Evolutionary conservation across 2,329 filamentous ascomycete genomes (phyloP), one percentile per base, ranked within the genome.

Genomic region (Nemania bipapillata): DNA sequence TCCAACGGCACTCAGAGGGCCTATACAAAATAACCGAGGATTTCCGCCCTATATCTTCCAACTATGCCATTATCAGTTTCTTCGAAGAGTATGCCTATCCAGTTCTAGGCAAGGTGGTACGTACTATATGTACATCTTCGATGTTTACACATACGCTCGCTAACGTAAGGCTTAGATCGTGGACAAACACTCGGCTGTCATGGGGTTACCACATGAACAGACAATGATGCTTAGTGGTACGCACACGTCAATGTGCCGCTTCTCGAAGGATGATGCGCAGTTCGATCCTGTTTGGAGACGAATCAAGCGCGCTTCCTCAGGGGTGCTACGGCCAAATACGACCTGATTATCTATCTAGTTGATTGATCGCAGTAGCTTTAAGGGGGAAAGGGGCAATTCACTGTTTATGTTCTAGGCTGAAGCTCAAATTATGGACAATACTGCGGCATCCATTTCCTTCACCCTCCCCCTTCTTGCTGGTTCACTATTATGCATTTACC

Each of bases 211-310:
- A 17, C 54, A 65, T 40, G 63, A 65, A 54, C 26, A 59, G 7
- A 40, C 45, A 11, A 59, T 65, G 54, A 65, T 65, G 47, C 26
- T 65, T 7, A 54, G 63, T 28, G 63, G 63, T 24, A 59, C 54
- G 32, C 55, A 65, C n/a, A 65, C 54, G 3, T 65, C 55, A 4
- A 65, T 59, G 47, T 59, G 54, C 11, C 63, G 63, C 50, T 63
- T 63, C 30, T 63, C 59, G 7, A 35, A n/a, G n/a, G 49, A 17
- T 4, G 50, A 63, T 24, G 12, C 35, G 35, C 50, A 30, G 37
- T 63, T 63, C n/a, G 59, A 55, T 35, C 9, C 37, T 9, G 59
- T 63, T n/a, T 55, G 59, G 59, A 63, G 15, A 35, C 59, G 59
- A 17, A 63, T 63, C 24, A 17, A 35, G 26, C 24, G 24, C n/a